Evolutionary conservation across 805 yeast species (phyloP), one percentile per base, ranked within the genome.

Genomic region (Starmerella sirachaensis): DNA sequence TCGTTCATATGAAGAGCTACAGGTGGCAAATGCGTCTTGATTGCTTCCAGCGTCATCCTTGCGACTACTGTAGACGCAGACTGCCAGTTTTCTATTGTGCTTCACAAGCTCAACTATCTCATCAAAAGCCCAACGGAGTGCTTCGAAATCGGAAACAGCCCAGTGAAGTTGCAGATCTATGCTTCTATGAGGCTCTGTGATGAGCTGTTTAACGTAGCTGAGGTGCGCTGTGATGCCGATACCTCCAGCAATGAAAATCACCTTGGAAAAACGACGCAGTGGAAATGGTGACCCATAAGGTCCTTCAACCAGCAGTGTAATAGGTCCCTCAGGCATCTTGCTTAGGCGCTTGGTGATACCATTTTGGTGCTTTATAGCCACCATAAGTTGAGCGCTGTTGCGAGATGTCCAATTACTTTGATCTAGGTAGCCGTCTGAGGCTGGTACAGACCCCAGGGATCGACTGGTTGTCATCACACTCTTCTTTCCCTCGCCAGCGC

Each of bases 211-310:
- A 4, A 47, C 35, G 22, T 45, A 37, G 18, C 47, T 40, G 7
- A 62, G 18, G 66, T 55, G 45, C 1, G 72, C 73, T 0, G 80
- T 70, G 47, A 75, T 62, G 6, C 81, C 81, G 45, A 71, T 70
- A 11, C 80, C 81, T 8, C 79, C 80, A 7, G 75, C 69, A 6
- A 73, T 47, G 33, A 61, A 61, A 18, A 65, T 57, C 7, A 61
- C 64, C 33, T 56, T 58, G 37, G 57, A 59, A 54, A 58, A 65
- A 30, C 56, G 56, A 34, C 57, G 52, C 39, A 61, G 58, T 19
- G 45, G 45, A 19, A 31, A 25, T 3, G 29, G 24, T 8, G 33
- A 26, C 2, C 80, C 79, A 47, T 75, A 75, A 0, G 77, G 74
- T 0, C 81, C 81, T 45, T 75, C 81, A 20, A 74, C 59, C 12